Percentiles rank a stretch among this genome's conserved stretches.
Conservation (phyloP, 305 asterid genomes). For the Fraxinus sp. region DNA sequence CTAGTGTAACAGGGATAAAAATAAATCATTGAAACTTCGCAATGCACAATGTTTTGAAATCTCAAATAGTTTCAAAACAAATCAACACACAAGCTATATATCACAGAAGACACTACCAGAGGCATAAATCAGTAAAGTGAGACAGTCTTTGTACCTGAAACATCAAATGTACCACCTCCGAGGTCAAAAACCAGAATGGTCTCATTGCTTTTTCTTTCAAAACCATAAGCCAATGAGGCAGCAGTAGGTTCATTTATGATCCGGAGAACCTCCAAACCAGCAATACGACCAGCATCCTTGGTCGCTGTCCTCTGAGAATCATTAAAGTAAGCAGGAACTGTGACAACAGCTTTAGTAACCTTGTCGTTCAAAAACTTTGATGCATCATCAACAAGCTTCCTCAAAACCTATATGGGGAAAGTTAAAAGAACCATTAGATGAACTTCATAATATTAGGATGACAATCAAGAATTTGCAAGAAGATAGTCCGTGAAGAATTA, state of each 20-base stretch:
- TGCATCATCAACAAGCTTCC: slow-evolving; percentile 97
- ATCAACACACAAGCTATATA: no score
- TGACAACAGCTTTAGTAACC: slow-evolving; percentile 94
- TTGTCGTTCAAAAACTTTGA: slow-evolving; percentile 90
- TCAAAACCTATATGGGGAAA: slow-evolving; percentile 58
- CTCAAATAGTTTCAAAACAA: no score
- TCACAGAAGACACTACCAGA: neutral
- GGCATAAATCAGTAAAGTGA: neutral
- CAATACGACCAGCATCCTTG: slow-evolving; percentile 97
- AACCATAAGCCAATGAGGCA: slow-evolving; percentile 94
- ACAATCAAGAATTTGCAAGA: neutral
- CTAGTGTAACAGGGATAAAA: slow-evolving; percentile 36
- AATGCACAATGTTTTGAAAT: no score
- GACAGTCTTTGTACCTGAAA: slow-evolving; percentile 58
- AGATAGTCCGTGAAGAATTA: neutral
- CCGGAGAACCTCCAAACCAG: slow-evolving; percentile 93
- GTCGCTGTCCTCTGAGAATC: slow-evolving; percentile 98
- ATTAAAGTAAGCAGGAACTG: slow-evolving; percentile 95
- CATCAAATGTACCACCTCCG: slow-evolving; percentile 98
- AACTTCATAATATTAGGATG: neutral
- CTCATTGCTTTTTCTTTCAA: slow-evolving; percentile 87
- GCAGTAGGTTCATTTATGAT: slow-evolving; percentile 97
- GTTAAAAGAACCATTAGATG: neutral
- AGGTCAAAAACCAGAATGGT: slow-evolving; percentile 91
- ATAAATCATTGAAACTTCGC: neutral